These are phyloP conservation scores for Colletotrichum sp. DNA, from an alignment of 2,329 filamentous ascomycete genomes.

Conservation along the genomic window DNA sequence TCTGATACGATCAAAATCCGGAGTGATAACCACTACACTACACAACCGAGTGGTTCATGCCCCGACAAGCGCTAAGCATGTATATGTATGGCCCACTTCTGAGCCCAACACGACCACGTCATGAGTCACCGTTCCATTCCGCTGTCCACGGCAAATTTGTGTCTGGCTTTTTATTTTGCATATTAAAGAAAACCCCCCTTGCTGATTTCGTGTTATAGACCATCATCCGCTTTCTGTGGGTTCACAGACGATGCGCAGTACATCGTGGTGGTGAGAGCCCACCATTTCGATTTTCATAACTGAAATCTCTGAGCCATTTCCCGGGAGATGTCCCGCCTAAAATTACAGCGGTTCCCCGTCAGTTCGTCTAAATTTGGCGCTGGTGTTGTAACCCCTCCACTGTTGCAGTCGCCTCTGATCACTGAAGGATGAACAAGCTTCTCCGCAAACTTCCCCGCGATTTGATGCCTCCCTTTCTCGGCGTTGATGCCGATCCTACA, in stretches of 20 bases:
- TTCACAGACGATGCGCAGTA: neutral
- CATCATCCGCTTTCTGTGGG: neutral
- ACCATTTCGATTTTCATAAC: neutral
- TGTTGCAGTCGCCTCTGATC: neutral
- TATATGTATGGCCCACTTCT: accelerated
- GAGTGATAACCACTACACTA: slow-evolving; percentile 23
- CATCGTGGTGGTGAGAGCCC: neutral
- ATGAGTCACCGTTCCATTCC: neutral
- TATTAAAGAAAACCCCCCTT: neutral
- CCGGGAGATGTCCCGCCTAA: neutral
- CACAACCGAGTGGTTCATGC: neutral
- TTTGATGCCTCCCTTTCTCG: neutral
- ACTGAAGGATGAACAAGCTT: neutral
- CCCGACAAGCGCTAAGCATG: accelerated
- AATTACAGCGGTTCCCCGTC: neutral
- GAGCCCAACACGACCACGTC: neutral
- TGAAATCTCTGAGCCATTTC: neutral
- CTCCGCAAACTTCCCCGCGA: neutral
- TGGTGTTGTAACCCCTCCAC: neutral
- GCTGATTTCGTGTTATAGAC: neutral
- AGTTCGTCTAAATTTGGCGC: neutral
- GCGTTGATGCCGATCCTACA: neutral
- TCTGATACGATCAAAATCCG: slow-evolving; percentile 18
- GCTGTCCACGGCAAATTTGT: accelerated
- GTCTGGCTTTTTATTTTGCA: neutral